phyloP scores from a whole-genome alignment of 2,329 filamentous ascomycete species.

The Grosmannia clavigera region DNA sequence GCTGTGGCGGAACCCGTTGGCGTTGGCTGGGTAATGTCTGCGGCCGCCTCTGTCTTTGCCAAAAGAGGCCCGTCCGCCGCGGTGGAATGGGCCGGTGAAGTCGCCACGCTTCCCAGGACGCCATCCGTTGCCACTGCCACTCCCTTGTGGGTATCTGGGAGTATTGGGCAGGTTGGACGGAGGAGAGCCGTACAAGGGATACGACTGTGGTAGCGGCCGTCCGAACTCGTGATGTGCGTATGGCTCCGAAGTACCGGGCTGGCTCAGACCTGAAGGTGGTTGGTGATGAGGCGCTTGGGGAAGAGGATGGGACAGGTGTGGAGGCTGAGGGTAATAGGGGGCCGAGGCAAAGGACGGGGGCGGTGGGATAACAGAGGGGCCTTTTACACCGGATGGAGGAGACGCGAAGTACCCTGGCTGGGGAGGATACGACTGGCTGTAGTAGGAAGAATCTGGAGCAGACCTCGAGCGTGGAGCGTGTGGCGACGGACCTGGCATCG shows the following conservation, averaged over 20 bases:
- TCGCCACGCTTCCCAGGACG: background rate
- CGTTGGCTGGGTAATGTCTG: too few species aligned
- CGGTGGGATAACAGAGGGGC: constrained; percentile 8
- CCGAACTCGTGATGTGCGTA: constrained; percentile 3
- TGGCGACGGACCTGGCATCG: background rate
- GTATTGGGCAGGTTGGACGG: background rate
- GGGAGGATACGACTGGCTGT: constrained; percentile 8
- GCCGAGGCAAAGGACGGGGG: constrained; percentile 9
- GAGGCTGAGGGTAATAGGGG: constrained; percentile 10
- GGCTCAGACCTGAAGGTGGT: background rate
- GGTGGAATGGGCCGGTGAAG: background rate
- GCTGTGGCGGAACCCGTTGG: background rate
- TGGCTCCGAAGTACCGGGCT: background rate
- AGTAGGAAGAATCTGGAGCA: constrained; percentile 4
- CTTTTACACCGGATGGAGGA: constrained; percentile 14
- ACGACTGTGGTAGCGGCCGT: background rate
- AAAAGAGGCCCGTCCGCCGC: constrained; percentile 1
- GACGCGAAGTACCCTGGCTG: constrained; percentile 5
- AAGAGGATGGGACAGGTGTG: constrained; percentile 8
- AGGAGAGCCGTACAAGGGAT: background rate
- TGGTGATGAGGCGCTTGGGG: background rate
- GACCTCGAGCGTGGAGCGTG: background rate
- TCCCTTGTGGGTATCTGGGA: background rate
- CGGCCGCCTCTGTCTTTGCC: background rate
- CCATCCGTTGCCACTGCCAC: background rate